phyloP scores from a whole-genome alignment of 768 basidiomycete genomes.

The Hebeloma cylindrosporum region DNA sequence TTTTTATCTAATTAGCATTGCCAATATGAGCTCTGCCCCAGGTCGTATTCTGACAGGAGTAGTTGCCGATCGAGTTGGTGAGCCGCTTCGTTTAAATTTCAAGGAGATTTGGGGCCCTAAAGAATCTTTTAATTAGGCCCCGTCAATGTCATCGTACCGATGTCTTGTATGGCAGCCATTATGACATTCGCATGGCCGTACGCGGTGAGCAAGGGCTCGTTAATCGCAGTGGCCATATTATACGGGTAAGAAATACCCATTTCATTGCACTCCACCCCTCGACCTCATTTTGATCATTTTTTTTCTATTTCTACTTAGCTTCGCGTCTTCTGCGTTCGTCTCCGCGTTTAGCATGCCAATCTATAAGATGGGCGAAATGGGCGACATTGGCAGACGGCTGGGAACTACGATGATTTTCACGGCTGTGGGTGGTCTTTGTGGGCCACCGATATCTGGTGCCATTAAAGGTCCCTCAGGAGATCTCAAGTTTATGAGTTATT shows the following conservation, averaged over 20 bases:
- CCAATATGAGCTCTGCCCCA: conserved; percentile 63
- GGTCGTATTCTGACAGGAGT: conserved; percentile 58
- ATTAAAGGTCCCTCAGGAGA: conserved; percentile 54
- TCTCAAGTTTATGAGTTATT: conserved; percentile 55
- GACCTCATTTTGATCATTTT: too few relatives aligned
- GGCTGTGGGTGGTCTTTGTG: conserved; percentile 61
- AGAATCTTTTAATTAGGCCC: conserved; percentile 41
- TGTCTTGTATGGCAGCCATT: conserved; percentile 54
- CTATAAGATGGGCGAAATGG: conserved; percentile 57
- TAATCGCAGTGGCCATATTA: conserved; percentile 54
- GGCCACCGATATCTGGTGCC: conserved; percentile 74
- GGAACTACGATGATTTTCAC: conserved; percentile 65
- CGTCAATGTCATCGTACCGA: conserved; percentile 68
- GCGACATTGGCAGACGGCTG: conserved; percentile 62
- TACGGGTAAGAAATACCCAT: conserved; percentile 78
- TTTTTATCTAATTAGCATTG: conserved; percentile 66
- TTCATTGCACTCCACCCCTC: background rate
- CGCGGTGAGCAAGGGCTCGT: conserved; percentile 38
- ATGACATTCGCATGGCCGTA: conserved; percentile 76
- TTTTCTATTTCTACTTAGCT: conserved; percentile 31
- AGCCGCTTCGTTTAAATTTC: too few relatives aligned
- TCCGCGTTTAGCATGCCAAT: conserved; percentile 56
- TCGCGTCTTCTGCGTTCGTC: conserved; percentile 62
- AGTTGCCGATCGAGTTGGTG: conserved; percentile 56
- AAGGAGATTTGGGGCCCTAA: too few relatives aligned